Evolutionary conservation across 805 yeast genomes (phyloP), one percentile per base, ranked within the genome.

Genomic region (Vanderwaltozyma yarrowii): DNA sequence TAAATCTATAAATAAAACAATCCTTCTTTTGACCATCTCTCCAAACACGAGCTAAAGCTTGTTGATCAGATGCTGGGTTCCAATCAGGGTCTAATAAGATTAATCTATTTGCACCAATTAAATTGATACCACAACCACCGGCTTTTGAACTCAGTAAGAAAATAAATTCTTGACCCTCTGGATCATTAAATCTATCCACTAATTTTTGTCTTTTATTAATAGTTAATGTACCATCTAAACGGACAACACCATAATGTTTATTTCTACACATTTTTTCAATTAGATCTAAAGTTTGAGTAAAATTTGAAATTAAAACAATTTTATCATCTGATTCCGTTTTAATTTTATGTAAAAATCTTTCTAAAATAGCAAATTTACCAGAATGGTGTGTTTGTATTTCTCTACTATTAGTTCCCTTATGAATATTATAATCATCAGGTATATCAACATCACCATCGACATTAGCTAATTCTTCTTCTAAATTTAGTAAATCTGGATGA

Each of bases 51-150:
- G 97, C 97, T 44, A 92, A 67, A 0, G 97, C 97, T 62, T 89
- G 98, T 58, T 92, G 97, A 56, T 89, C 98, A 1, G 95, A 80
- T 0, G 98, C 97, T 0, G 98, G 98, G 53, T 89, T 89, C 98
- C 98, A 92, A 58, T 92, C 98, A 0, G 82, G 82, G 56, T 92
- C 98, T 54, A 92, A 68, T 34, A 92, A 65, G 16, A 92, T 75
- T 44, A 92, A 66, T 45, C 98, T 70, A 48, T 92, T 92, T 2
- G 97, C 98, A 11, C 98, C 98, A 51, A 92, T 89, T 50, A 92
- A 71, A 58, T 92, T 92, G 52, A 92, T 85, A 62, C 98, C 98
- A 67, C 98, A 92, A 1, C 98, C 98, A 50, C 98, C 98, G 1
- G 98, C 98, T 60, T 92, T 92, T 7, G 95, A 84, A 56, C 95